A percentile compares a stretch with the other conserved stretches of the same genome.
phyloP scores from a whole-genome alignment of 148 eudicot genomes.

The Oxyria digyna region DNA sequence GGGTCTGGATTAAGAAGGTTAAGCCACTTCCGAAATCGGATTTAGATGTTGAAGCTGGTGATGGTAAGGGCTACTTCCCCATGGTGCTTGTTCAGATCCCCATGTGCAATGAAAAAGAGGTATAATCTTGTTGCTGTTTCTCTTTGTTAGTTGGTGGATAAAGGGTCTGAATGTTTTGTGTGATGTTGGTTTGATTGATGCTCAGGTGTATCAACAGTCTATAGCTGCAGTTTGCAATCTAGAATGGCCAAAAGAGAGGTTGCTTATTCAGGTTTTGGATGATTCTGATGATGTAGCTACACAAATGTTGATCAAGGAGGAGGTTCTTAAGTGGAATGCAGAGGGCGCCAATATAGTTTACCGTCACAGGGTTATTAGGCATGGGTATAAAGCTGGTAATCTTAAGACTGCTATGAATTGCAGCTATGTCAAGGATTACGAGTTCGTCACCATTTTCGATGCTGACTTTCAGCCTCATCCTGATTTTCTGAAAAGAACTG shows the following conservation, averaged over 20 bases:
- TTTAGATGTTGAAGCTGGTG: constrained; percentile 13
- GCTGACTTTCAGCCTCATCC: constrained; percentile 24
- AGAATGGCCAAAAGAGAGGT: constrained; percentile 9
- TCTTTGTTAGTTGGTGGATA: background rate
- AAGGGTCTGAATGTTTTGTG: background rate
- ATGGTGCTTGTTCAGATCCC: constrained; percentile 17
- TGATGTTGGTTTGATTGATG: constrained; percentile 4
- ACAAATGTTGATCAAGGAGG: constrained; percentile 20
- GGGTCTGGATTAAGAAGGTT: constrained; percentile 25
- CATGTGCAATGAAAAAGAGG: constrained; percentile 15
- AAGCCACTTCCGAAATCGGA: constrained; percentile 24
- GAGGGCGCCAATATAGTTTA: constrained; percentile 20
- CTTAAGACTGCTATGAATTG: constrained; percentile 26
- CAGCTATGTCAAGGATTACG: constrained; percentile 23
- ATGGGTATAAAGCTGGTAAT: constrained; percentile 26
- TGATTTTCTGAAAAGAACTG: constrained; percentile 17
- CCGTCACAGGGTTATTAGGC: constrained; percentile 17
- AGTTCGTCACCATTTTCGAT: constrained; percentile 22
- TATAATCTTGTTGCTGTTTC: background rate
- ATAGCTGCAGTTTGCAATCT: constrained; percentile 11
- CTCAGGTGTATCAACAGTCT: constrained; percentile 13
- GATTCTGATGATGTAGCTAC: constrained; percentile 13
- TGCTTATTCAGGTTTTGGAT: constrained; percentile 10
- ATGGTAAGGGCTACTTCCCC: constrained; percentile 11
- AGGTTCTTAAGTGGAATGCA: constrained; percentile 17